These are phyloP conservation scores for Pseudogymnoascus sp. DNA, from an alignment of 2,329 filamentous ascomycete species.

Conservation along the genomic window DNA sequence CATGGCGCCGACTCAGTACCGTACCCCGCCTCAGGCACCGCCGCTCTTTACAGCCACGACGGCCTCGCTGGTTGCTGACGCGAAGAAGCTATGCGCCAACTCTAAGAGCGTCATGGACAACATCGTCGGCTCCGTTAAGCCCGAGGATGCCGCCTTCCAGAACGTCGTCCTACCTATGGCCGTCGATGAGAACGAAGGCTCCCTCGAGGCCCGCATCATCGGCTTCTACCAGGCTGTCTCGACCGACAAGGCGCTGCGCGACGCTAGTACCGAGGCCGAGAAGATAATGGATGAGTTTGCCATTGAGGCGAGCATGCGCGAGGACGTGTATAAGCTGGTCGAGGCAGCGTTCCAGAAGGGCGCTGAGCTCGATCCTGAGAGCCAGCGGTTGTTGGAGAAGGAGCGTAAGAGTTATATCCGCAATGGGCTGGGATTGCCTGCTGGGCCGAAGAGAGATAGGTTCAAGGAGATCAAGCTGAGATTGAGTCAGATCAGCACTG, in stretches of 20 bases:
- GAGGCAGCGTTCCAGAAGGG: conserved; percentile 49
- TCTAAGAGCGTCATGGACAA: conserved; percentile 54
- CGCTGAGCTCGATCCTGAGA: conserved; percentile 60
- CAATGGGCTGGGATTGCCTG: conserved; percentile 65
- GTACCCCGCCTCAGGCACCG: conserved; percentile 67
- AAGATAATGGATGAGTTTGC: conserved; percentile 67
- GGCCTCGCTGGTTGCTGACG: conserved; percentile 57
- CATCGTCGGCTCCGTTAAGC: conserved; percentile 50
- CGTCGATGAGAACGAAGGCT: conserved; percentile 59
- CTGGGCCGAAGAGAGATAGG: conserved; percentile 61
- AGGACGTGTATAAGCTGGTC: conserved; percentile 66
- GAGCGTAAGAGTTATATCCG: conserved; percentile 69
- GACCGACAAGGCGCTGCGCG: conserved; percentile 56
- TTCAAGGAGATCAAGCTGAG: conserved; percentile 85
- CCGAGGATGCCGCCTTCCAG: conserved; percentile 44
- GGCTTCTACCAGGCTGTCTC: conserved; percentile 78
- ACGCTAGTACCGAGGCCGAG: conserved; percentile 69
- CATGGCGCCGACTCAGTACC: conserved; percentile 61
- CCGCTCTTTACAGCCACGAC: conserved; percentile 70
- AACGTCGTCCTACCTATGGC: conserved; percentile 58
- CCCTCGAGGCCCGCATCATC: conserved; percentile 55
- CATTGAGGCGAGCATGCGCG: conserved; percentile 73
- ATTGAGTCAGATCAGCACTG: conserved; percentile 63
- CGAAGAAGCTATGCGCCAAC: conserved; percentile 58
- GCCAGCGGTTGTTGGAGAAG: conserved; percentile 64